phyloP scores from a whole-genome alignment of 1,284 basidiomycete genomes.

The Vanrija humicola region DNA sequence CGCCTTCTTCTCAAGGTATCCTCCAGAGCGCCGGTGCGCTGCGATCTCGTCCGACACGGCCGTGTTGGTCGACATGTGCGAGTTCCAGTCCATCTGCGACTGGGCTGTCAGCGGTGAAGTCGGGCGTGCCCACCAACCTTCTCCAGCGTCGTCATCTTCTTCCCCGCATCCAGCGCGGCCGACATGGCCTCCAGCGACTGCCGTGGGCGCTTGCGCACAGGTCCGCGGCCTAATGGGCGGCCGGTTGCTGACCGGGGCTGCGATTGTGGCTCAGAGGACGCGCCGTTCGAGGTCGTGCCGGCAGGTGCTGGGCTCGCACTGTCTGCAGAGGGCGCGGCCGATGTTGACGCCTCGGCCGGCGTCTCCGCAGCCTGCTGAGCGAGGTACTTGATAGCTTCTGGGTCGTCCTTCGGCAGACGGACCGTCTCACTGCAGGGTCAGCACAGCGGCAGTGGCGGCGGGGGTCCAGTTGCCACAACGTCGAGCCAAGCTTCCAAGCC shows the following conservation, averaged over 20 bases:
- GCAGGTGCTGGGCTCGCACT: not conserved
- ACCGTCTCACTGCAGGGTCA: conserved; percentile 39
- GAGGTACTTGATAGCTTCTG: conserved; percentile 36
- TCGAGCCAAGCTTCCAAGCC: not conserved
- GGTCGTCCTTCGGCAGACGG: conserved; percentile 28
- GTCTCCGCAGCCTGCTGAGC: conserved; percentile 6
- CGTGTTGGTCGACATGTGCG: conserved; percentile 27
- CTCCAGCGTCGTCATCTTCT: conserved; percentile 49
- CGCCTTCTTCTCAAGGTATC: conserved; percentile 43
- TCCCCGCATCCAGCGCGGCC: conserved; percentile 40
- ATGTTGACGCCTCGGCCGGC: not conserved
- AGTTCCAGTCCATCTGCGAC: conserved; percentile 48
- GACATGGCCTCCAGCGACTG: conserved; percentile 46
- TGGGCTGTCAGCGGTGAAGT: conserved; percentile 13
- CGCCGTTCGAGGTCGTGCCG: not conserved
- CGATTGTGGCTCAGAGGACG: not conserved
- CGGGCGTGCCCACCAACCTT: conserved; percentile 31
- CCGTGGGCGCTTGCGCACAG: conserved; percentile 38
- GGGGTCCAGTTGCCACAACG: too few relatives aligned
- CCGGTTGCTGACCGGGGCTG: not conserved
- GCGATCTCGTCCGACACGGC: conserved; percentile 36
- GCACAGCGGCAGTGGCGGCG: not conserved
- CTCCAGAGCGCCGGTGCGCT: conserved; percentile 38
- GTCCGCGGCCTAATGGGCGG: conserved; percentile 9
- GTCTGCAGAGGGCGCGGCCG: conserved; percentile 2